A percentile compares a stretch with the other conserved stretches of the same genome.
phyloP scores from a whole-genome alignment of 2,329 filamentous ascomycete genomes.

The Neofusicoccum cordaticola region DNA sequence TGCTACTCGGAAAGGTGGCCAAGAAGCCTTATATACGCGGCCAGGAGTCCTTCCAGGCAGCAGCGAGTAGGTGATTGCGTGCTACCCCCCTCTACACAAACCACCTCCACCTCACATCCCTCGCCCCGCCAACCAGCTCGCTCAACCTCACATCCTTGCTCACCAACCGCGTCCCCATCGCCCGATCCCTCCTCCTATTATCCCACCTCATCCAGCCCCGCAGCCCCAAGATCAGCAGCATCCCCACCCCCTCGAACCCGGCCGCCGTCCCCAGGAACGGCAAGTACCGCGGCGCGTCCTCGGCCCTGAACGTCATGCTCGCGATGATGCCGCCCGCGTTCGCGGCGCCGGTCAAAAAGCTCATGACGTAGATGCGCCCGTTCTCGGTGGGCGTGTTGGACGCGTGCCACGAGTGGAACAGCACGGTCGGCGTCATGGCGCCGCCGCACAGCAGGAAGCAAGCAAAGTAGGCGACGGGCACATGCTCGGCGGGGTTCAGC shows the following conservation, averaged over 20 bases:
- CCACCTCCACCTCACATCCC: slow-evolving; percentile 16
- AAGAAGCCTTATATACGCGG: too few relatives aligned
- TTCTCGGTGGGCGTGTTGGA: slow-evolving; percentile 14
- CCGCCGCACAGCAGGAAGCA: slow-evolving; percentile 15
- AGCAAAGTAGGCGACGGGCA: slow-evolving; percentile 2
- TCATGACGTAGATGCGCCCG: slow-evolving; percentile 11
- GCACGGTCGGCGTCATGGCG: slow-evolving; percentile 10
- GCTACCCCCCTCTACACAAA: neutral
- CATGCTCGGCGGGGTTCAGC: neutral
- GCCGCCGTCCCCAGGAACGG: slow-evolving; percentile 7
- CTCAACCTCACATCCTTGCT: slow-evolving; percentile 11
- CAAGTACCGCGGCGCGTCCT: slow-evolving; percentile 15
- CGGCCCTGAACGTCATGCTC: slow-evolving; percentile 1
- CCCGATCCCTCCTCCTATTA: slow-evolving; percentile 10
- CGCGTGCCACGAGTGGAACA: slow-evolving; percentile 17
- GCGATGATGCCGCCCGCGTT: slow-evolving; percentile 10
- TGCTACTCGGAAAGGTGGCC: too few relatives aligned
- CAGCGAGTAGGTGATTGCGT: too few relatives aligned
- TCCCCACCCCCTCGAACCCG: slow-evolving; percentile 1
- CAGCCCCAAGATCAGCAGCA: slow-evolving; percentile 10
- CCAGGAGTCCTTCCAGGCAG: too few relatives aligned
- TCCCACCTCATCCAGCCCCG: slow-evolving; percentile 17
- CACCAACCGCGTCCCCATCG: slow-evolving; percentile 4
- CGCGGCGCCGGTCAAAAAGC: slow-evolving; percentile 9
- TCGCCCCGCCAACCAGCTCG: slow-evolving; percentile 12